phyloP scores from a whole-genome alignment of 1,284 basidiomycete species.

The Fistulinella cinereoalba region DNA sequence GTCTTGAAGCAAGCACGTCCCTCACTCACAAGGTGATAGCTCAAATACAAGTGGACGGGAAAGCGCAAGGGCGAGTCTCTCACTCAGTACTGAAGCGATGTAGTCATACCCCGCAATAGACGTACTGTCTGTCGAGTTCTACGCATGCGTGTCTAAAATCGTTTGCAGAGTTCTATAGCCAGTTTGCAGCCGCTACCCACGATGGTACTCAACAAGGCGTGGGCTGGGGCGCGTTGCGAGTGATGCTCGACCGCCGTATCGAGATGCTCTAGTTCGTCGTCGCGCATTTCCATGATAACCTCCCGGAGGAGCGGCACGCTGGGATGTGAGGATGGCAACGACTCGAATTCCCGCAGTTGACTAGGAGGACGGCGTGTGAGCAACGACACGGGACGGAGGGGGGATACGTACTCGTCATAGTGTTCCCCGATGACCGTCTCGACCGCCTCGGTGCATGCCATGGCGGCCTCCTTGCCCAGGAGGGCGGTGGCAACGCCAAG shows the following conservation, averaged over 20 bases:
- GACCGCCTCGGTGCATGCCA: conserved; percentile 98
- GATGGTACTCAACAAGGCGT: conserved; percentile 84
- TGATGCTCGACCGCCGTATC: conserved; percentile 90
- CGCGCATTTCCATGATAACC: conserved; percentile 84
- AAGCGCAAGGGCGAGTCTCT: conserved; percentile 46
- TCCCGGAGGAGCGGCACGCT: conserved; percentile 76
- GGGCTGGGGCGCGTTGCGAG: conserved; percentile 89
- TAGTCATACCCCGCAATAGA: too few species aligned
- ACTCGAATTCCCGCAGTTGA: conserved; percentile 70
- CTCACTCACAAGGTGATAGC: conserved; percentile 30
- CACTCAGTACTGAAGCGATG: conserved; percentile 16
- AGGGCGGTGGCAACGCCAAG: conserved; percentile 85
- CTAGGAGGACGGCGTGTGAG: conserved; percentile 39
- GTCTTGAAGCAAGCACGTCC: neutral
- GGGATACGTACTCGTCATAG: conserved; percentile 84
- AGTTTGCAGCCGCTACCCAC: conserved; percentile 85
- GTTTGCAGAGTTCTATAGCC: conserved; percentile 87
- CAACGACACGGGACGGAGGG: conserved; percentile 1
- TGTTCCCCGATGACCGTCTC: conserved; percentile 98
- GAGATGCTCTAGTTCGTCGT: conserved; percentile 93
- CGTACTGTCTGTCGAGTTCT: too few species aligned
- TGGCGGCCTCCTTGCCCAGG: conserved; percentile 90
- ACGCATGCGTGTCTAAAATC: conserved; percentile 49
- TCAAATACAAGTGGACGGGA: conserved; percentile 49
- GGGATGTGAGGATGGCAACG: conserved; percentile 64